Evolutionary conservation across 2,329 filamentous ascomycete genomes (phyloP), one percentile per base, ranked within the genome.

Genomic region (Sporothrix dimorphospora): DNA sequence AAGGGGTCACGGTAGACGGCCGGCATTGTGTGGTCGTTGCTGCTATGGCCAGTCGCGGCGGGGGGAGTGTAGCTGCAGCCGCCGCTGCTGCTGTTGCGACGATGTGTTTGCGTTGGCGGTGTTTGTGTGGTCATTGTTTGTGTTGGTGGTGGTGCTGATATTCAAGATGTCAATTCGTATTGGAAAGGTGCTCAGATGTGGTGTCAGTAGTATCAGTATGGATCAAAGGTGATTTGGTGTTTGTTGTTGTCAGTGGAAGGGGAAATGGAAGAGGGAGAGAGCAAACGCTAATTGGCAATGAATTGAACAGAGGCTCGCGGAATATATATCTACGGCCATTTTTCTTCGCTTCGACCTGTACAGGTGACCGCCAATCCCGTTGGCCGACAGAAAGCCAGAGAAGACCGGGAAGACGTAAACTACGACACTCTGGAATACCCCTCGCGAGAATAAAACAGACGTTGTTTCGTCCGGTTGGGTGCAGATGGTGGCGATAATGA

Each of bases 1-100:
- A 73, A 67, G 12, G 72, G 72, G 14, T 74, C 72, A 9, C 40
- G 61, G 12, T 7, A 6, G 24, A 38, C 16, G 65, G 45, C 5
- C 4, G 65, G 27, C 38, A 27, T 8, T 45, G 59, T 27, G 38
- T 65, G 59, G 21, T 11, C 21, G n/a, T 59, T 21, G 30, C n/a
- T 59, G 55, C 5, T 16, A 4, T 11, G 9, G 27, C 14, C 3
- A 12, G 30, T 61, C 2, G 57, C 14, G 38, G 21, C 9, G n/a
- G 59, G 14, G 9, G 59, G 19, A 2, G 6, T 21, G 9, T 45
- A 45, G 11, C 59, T 21, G 57, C 16, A 19, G 59, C 59, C 21
- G 59, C n/a, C 27, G 21, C 59, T 42, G 59, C n/a, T 45, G 21
- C 59, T 42, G 57, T 63, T 27, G 38, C 59, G 38, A 12, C 21